Percentiles rank a stretch among this genome's conserved stretches.
Evolutionary conservation across 305 asterid genomes (phyloP).

Genomic region (Solanum aculeatissimum): DNA sequence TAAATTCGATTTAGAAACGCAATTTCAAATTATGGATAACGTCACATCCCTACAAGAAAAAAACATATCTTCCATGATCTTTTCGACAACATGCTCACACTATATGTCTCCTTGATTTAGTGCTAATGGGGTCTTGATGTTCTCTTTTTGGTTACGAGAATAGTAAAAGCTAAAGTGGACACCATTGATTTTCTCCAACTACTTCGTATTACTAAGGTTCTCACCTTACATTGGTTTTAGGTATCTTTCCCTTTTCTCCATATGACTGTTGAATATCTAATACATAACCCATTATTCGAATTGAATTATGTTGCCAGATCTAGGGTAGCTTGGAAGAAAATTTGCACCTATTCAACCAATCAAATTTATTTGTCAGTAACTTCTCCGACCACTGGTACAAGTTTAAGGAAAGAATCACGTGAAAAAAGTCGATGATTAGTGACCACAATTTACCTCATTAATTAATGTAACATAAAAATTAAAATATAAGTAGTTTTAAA

Average conservation of each 20-base stretch:
- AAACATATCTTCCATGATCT: background rate
- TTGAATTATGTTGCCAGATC: background rate
- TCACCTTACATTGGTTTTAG: background rate
- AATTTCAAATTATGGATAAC: background rate
- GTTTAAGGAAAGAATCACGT: background rate
- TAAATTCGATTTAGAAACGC: background rate
- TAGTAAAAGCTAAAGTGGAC: background rate
- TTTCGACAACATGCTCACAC: background rate
- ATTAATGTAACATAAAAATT: background rate
- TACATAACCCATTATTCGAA: background rate
- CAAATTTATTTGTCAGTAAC: background rate
- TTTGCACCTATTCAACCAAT: background rate
- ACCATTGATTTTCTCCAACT: background rate
- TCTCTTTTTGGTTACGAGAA: background rate
- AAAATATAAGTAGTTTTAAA: background rate
- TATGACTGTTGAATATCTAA: background rate
- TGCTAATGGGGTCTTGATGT: constrained; percentile 3
- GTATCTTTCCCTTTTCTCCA: background rate
- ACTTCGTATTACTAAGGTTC: background rate
- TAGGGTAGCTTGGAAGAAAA: background rate
- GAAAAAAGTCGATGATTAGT: background rate
- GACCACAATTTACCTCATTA: background rate
- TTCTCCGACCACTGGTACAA: background rate
- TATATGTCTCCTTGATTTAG: background rate
- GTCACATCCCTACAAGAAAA: background rate